Evolutionary conservation across 2,329 filamentous ascomycete species (phyloP), one percentile per base, ranked within the genome.

Genomic region (Botrytis tulipae): DNA sequence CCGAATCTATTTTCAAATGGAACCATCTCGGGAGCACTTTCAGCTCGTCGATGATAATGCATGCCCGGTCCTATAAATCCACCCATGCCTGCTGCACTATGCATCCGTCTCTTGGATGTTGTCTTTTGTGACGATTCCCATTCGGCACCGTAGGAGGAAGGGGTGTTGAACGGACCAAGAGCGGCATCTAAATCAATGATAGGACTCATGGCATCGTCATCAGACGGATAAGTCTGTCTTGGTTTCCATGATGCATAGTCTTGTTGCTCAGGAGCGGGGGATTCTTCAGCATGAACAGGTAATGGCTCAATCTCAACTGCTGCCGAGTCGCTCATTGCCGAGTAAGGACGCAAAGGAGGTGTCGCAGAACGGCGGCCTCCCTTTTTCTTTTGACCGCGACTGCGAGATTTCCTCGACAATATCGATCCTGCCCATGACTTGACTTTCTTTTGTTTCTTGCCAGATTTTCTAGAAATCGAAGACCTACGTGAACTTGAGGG

Each of bases 101-200:
- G 93, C 80, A 96, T 87, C 74, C 91, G 88, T 76, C 91, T 88
- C 78, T 91, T 90, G 62, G 85, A 85, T 18, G 77, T 87, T n/a
- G 86, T 86, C 74, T 85, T 85, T 76, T 92, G 89, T 12, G 90
- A 90, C 3, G 89, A 88, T 75, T 92, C 90, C 87, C 91, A 92
- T 74, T 91, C 89, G 3, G 88, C 84, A 74, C 90, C 90, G 18
- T 86, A 85, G 46, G 85, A 85, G 2, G 90, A 84, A 40, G 93
- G 92, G 0, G 94, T 97, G 79, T 97, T 96, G 82, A 97, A 97
- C 0, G 95, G 94, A 2, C 94, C 95, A 1, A 98, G 87, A 40
- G 95, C 96, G 29, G 95, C 95, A 83, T 99, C 96, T 60, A 99
- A 85, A 82, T 99, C 96, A 76, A 99, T 97, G 82, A 98, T 92